Conservation (phyloP, 352 stramenopile species). For the Globisporangium lucens region DNA sequence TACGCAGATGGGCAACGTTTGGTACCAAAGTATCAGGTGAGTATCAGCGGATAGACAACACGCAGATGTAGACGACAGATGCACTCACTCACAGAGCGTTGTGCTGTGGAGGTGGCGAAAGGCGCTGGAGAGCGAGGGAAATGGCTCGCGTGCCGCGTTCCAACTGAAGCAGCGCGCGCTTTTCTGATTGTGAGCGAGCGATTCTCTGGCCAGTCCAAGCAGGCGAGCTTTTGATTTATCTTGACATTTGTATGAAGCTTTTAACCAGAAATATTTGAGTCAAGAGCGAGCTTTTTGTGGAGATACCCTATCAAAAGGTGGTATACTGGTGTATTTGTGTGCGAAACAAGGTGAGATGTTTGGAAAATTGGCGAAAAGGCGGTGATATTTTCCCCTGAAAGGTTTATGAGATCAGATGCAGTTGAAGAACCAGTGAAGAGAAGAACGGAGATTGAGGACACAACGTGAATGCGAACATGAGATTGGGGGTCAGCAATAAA, state of each 20-base stretch:
- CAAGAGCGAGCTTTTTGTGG: not conserved
- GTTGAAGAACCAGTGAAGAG: not conserved
- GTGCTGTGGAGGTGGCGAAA: not conserved
- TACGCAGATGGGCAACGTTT: not conserved
- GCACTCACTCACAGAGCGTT: not conserved
- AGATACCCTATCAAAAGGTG: not conserved
- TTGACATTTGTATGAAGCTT: not conserved
- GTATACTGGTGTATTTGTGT: not conserved
- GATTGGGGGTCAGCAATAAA: not conserved
- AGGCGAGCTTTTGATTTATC: not conserved
- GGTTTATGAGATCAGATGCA: not conserved
- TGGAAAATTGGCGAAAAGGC: not conserved
- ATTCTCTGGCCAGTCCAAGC: not conserved
- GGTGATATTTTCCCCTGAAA: not conserved
- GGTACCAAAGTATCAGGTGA: not conserved
- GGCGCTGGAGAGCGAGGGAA: not conserved
- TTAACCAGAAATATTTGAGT: not conserved
- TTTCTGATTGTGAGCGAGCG: constrained; percentile 1
- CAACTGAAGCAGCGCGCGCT: constrained; percentile 6
- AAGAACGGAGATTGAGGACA: not conserved
- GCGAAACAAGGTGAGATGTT: not conserved
- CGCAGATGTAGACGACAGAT: not conserved
- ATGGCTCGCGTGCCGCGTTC: constrained; percentile 7
- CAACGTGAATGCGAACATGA: not conserved
- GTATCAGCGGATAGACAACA: not conserved